A percentile compares a stretch with the other conserved stretches of the same genome.
phyloP scores from a whole-genome alignment of 2,329 filamentous ascomycete species.

The Trichoderma sp. region DNA sequence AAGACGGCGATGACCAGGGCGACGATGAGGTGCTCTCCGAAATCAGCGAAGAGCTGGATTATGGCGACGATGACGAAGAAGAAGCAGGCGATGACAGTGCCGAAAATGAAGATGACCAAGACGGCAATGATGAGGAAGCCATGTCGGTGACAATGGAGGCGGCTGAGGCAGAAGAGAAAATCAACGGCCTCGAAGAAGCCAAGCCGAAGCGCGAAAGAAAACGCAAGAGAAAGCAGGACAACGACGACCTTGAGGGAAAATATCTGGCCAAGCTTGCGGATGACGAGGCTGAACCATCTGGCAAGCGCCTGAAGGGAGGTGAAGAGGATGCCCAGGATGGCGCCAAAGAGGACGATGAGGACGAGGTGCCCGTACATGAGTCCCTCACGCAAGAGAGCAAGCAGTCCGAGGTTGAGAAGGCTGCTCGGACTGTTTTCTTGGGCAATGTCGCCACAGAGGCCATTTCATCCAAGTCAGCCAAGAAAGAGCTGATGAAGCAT shows the following conservation, averaged over 20 bases:
- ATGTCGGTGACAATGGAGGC: constrained; percentile 31
- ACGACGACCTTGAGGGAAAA: constrained; percentile 67
- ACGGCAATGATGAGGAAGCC: constrained; percentile 26
- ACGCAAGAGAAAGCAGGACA: constrained; percentile 64
- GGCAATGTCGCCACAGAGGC: constrained; percentile 84
- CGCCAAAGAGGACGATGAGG: constrained; percentile 44
- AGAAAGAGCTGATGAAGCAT: constrained; percentile 73
- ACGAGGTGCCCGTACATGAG: constrained; percentile 54
- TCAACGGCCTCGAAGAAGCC: constrained; percentile 36
- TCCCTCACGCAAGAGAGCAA: constrained; percentile 53
- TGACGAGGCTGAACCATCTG: constrained; percentile 54
- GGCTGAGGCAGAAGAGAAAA: constrained; percentile 38
- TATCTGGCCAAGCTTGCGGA: constrained; percentile 66
- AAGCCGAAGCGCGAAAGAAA: constrained; percentile 52
- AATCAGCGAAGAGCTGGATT: constrained; percentile 35
- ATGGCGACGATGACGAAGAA: constrained; percentile 31
- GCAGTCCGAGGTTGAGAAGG: constrained; percentile 71
- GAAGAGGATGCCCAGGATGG: constrained; percentile 28
- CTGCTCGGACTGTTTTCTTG: constrained; percentile 85
- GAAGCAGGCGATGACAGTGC: constrained; percentile 23
- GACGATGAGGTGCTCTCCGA: constrained; percentile 36
- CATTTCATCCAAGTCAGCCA: constrained; percentile 76
- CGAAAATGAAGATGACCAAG: constrained; percentile 7
- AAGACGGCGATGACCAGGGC: constrained; percentile 28
- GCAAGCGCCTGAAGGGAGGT: constrained; percentile 49